Evolutionary conservation across 257 asterid species (phyloP), one percentile per base, ranked within the genome.

Genomic region (Nicotiana tabacum): DNA sequence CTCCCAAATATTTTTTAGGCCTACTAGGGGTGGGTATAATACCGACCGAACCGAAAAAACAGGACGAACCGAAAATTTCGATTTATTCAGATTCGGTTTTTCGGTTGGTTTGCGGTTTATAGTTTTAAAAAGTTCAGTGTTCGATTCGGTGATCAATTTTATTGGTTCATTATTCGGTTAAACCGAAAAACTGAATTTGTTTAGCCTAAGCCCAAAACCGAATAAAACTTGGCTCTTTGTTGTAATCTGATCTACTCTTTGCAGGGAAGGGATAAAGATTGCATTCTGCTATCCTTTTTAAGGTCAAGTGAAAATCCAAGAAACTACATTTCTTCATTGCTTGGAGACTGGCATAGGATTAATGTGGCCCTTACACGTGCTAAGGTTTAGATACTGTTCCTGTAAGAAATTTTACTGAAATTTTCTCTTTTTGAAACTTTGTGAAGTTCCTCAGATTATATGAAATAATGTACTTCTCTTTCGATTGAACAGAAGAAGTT

Each of bases 281-380:
- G 99, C 91, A 93, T 94, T 86, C 61, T 96, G 85, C 88, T 96
- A 51, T 96, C 99, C 2, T 96, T 96, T 66, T 98, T 94, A 82
- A 91, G 96, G 88, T 96, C 98, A 66, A 78, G 85, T 70, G 93
- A 91, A 84, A 93, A 86, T 70, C 92, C 96, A 62, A 90, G 92
- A 87, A 93, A 83, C 80, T 85, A 85, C 82, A 72, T 86, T 82
- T 90, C 98, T 83, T 92, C 99, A 37, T 86, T 96, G 89, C 99
- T 96, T 17, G 99, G 99, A 66, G 99, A 96, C 88, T 96, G 98
- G 97, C 99, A 92, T 90, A 86, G 98, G 81, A 96, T 92, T 79
- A 94, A 96, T n/a, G 99, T 96, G 66, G 99, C 99, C 83, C 93
- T 96, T 77, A 96, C 98, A n/a, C 97, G 99, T 37, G 98, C 99